Evolutionary conservation across 2,329 filamentous ascomycete genomes (phyloP), one percentile per base, ranked within the genome.

Genomic region (Diaporthe nobilis): DNA sequence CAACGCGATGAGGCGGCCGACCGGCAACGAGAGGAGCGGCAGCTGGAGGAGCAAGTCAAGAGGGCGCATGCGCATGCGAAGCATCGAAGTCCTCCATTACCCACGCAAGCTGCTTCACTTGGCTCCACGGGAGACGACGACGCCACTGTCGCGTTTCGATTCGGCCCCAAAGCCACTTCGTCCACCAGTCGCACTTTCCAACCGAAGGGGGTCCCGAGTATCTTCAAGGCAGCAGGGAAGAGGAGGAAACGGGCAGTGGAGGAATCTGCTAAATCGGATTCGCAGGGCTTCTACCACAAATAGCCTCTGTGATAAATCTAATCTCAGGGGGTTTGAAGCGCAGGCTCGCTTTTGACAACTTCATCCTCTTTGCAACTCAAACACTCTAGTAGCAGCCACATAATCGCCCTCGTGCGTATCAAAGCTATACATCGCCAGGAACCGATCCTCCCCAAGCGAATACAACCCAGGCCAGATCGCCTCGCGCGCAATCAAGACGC

Each of bases 381-480:
- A 70, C 34, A 70, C 49, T 20, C 65, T 13, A 28, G 65, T 70
- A 31, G 65, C 49, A 70, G 65, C 65, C 2, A 55, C 34, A 55
- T 42, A 55, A 0, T 55, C 65, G 13, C 65, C 65, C 22, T 31
- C 49, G 1, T 22, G 22, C 4, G 34, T 28, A 42, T 70, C 65
- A 42, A 55, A 42, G 10, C 65, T 70, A 17, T 70, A 70, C 65
- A 70, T 28, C 2, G 65, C 65, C 15, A 70, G 5, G 5, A 70
- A 70, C n/a, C n/a, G 22, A 4, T 81, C 65, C 47, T 2, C 12
- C 47, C 65, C 65, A 28, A 70, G 65, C 8, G 65, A 39, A n/a
- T 55, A 82, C 15, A 84, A 15, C 2, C 82, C 82, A 2, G 82
- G 82, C 83, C 83, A 84, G 53, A 84, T 81, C 1, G 80, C 77